Conservation (phyloP, 2,329 filamentous ascomycete species). For the Fusarium kyushuense region DNA sequence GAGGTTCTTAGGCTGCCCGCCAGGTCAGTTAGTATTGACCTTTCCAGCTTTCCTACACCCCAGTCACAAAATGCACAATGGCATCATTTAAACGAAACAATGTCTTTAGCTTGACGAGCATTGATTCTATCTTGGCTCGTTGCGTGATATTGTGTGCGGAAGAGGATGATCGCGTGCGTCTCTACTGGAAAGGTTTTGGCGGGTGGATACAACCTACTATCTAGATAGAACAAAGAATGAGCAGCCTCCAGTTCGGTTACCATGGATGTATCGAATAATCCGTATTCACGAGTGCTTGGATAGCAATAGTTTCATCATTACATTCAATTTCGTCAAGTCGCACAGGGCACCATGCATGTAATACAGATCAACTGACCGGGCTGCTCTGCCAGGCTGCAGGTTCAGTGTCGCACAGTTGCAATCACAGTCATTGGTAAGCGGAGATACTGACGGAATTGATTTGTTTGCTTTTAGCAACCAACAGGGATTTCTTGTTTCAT, state of each 20-base stretch:
- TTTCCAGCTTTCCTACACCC: neutral
- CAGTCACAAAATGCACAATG: conserved; percentile 16
- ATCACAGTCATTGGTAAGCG: neutral
- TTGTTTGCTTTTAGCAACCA: neutral
- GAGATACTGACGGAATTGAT: neutral
- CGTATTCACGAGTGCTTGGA: neutral
- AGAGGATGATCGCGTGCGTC: conserved; percentile 34
- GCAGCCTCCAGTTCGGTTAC: neutral
- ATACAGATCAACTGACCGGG: conserved; percentile 35
- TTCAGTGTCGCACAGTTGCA: neutral
- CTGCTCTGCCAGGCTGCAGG: conserved; percentile 27
- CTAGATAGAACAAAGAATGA: conserved; percentile 19
- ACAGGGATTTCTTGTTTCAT: neutral
- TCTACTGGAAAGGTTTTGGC: conserved; percentile 4
- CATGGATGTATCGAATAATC: neutral
- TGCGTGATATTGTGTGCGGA: conserved; percentile 2
- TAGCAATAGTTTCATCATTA: neutral
- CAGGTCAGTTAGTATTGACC: neutral
- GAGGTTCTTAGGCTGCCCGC: neutral
- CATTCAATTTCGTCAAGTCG: neutral
- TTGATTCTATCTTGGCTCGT: neutral
- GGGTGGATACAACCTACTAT: conserved; percentile 13
- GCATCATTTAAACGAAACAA: conserved; percentile 25
- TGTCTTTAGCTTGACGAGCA: conserved; percentile 1
- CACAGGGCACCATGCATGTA: neutral